Evolutionary conservation across 2,329 filamentous ascomycete genomes (phyloP), one percentile per base, ranked within the genome.

Genomic region (Cladosporium sp.): DNA sequence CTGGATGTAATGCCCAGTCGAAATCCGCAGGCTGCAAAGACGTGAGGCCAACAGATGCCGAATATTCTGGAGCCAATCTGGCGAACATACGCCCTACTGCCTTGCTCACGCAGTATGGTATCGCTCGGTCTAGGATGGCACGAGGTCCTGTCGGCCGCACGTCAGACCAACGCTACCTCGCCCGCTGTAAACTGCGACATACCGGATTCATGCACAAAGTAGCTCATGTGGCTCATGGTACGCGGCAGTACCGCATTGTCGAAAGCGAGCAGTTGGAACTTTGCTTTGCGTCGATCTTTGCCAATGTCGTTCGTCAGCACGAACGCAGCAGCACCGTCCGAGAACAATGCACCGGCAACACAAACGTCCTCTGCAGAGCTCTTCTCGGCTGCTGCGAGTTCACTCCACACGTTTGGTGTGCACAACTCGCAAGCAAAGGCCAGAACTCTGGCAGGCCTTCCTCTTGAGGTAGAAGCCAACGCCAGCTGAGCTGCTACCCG

Each of bases 1-100:
- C 89, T 0, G 89, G 89, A 70, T 91, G 89, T 73, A 91, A 84
- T 0, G 88, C 89, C 89, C 89, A 91, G 78, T 91, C 89, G 69
- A 90, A 90, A 66, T 89, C 53, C 14, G 12, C 10, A 29, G 49
- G 14, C 31, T 18, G 4, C 0, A 62, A 10, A 28, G 21, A 8
- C 16, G 6, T 16, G 18, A 21, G 2, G 10, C 49, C 18, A 14
- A 12, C 7, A 16, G 49, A 21, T 44, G n/a, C 50, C n/a, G 31
- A 59, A 35, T 55, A 40, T 7, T 53, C 56, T 10, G 33, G 14
- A n/a, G 49, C 14, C 49, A 68, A n/a, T 6, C 50, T 57, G 18
- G 63, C 26, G 55, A 67, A 68, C 28, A 67, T 35, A 4, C 31
- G 59, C 33, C 29, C 46, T 3, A 66, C 64, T 6, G 67, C 63